phyloP scores from a whole-genome alignment of 805 yeast genomes.

The Candida sakaeoensis region DNA sequence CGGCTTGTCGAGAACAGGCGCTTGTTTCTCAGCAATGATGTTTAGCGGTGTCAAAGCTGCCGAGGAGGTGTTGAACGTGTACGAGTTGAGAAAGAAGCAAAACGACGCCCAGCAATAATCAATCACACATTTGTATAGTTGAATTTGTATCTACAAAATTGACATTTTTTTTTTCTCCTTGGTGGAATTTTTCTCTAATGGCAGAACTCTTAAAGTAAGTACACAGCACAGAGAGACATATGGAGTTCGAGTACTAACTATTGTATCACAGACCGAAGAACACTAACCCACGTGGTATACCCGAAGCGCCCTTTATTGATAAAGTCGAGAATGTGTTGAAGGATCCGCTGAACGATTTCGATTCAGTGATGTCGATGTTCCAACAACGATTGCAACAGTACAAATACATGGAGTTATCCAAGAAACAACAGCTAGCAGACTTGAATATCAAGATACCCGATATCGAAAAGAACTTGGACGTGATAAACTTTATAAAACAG shows the following conservation, averaged over 20 bases:
- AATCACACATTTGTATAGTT: too few species aligned
- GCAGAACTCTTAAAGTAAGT: slow-evolving; percentile 6
- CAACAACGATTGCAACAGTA: slow-evolving; percentile 89
- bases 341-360: slow-evolving; percentile 61
- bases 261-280: slow-evolving; percentile 21
- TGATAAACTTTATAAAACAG: slow-evolving; percentile 57
- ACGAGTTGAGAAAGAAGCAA: slow-evolving; percentile 34
- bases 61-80: slow-evolving; percentile 43
- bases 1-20: slow-evolving; percentile 81
- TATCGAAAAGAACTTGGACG: slow-evolving; percentile 75
- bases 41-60: slow-evolving; percentile 79
- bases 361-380: slow-evolving; percentile 62
- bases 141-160: too few species aligned
- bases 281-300: slow-evolving; percentile 90
- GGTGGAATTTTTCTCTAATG: not conserved
- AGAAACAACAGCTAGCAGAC: slow-evolving; percentile 46
- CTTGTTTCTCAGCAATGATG: slow-evolving; percentile 80
- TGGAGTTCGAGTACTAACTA: not conserved
- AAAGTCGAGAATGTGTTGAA: slow-evolving; percentile 73
- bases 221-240: not conserved
- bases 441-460: slow-evolving; percentile 83
- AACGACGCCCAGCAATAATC: slow-evolving; percentile 13
- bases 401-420: slow-evolving; percentile 75
- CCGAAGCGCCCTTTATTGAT: slow-evolving; percentile 92
- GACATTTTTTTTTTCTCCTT: too few species aligned